Evolutionary conservation across 345 rosid species (phyloP), one percentile per base, ranked within the genome.

Genomic region (Eucalyptus caleyi): DNA sequence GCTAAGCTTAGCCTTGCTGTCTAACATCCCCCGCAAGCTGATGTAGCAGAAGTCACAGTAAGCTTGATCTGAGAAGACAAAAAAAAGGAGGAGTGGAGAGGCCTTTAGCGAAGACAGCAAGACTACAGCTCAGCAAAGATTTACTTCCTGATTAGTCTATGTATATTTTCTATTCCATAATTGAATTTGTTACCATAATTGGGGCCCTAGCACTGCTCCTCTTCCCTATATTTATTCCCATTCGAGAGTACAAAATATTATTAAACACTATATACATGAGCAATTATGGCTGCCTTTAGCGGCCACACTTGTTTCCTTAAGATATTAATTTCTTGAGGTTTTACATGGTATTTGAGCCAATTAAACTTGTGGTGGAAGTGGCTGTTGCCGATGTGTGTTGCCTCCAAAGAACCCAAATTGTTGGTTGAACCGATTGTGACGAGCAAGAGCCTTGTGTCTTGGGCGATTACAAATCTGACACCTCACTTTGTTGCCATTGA

Each of bases 391-490:
- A 30, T 26, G 67, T 0, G 1, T 26, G 67, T 26, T 12, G 67
- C 67, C 26, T 60, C 8, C 14, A 27, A 4, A 27, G 69, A 3
- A 27, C 16, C 32, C 69, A 60, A 60, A 60, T 60, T 60, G 32
- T 60, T 60, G 69, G 32, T 60, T 6, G 16, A 60, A 60, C 16
- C 32, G 9, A 60, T 60, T 27, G 69, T 27, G 32, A 60, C 32
- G n/a, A 60, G 30, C 69, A 12, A 27, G 0, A 0, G 8, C 69
- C 69, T 59, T 27, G 3, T 27, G 32, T 27, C 69, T 0, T 27
- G 5, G 69, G 16, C 69, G 9, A 30, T 62, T 30, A n/a, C 34
- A 62, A 62, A 62, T 62, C 0, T 30, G 34, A 30, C 34, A 30
- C 18, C 34, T 27, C 16, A 62, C 34, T 60, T 26, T 19, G 24